phyloP scores from a whole-genome alignment of 1,284 basidiomycete genomes.

The Meira miltonrushii region DNA sequence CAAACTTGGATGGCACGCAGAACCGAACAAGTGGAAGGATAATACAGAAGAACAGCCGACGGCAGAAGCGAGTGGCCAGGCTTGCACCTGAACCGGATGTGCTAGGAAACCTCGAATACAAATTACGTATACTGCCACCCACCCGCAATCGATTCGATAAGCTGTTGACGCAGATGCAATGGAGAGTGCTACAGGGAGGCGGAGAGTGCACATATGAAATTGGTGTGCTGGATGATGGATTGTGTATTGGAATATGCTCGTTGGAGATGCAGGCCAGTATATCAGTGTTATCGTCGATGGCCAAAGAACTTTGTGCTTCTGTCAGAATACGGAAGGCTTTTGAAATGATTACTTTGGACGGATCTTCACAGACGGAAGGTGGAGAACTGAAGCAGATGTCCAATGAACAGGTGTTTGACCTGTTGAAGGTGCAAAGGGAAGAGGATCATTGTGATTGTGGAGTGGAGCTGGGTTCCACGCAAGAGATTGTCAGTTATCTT shows the following conservation, averaged over 20 bases:
- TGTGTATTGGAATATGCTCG: constrained; percentile 36
- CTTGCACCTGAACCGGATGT: constrained; percentile 45
- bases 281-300: constrained; percentile 39
- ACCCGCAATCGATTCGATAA: constrained; percentile 44
- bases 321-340: constrained; percentile 3
- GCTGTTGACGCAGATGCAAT: constrained; percentile 50
- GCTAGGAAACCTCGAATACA: constrained; percentile 51
- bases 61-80: neutral
- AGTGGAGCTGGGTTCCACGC: neutral
- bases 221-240: constrained; percentile 50
- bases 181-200: constrained; percentile 49
- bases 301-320: constrained; percentile 30
- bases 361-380: neutral
- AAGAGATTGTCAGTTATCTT: neutral
- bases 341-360: neutral
- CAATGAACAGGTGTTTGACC: neutral
- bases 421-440: neutral
- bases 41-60: too few relatives aligned
- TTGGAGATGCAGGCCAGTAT: constrained; percentile 43
- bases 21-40: too few relatives aligned
- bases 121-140: constrained; percentile 48
- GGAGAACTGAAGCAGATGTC: neutral
- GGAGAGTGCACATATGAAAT: constrained; percentile 49
- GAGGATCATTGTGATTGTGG: constrained; percentile 3
- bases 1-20: too few relatives aligned